Evolutionary conservation across 2,329 filamentous ascomycete genomes (phyloP), one percentile per base, ranked within the genome.

Genomic region (Alternaria postmessia): DNA sequence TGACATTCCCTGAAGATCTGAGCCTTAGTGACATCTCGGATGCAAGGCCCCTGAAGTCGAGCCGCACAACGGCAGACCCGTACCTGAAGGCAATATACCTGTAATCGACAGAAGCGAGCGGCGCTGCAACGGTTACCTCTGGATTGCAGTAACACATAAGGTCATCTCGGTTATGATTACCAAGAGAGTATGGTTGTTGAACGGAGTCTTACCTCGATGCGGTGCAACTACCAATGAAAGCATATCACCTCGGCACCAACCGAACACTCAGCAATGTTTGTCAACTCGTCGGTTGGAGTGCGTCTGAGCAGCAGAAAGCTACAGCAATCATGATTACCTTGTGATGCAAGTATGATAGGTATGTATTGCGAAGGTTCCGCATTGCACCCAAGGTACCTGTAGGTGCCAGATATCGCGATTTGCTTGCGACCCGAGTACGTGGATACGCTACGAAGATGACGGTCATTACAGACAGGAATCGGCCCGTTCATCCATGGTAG

Each of bases 401-500:
- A n/a, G 8, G 32, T 49, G 46, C 42, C 28, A 42, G 46, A 46
- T 51, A 44, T 44, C 49, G 43, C 46, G 34, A 56, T 39, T 51
- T 30, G 16, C 26, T 57, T 46, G 48, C 47, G 44, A 59, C 48
- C 51, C 47, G 57, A 55, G 30, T 44, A 43, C 36, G 36, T 55
- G 58, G 62, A 32, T 54, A 51, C 63, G 57, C 64, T 58, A 59
- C 51, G 36, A 51, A 44, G 47, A 51, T 48, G 34, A 57, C 54
- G 46, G 49, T 48, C 61, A 54, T 54, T 54, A 54, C 57, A 63
- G 43, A 54, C 36, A 49, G 28, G 44, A 59, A 54, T 61, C 62
- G 66, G 66, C 64, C 66, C 64, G 66, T 61, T 18, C 34, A 57
- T 52, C 51, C 57, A 62, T 59, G 56, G 54, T 60, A 51, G 42